A percentile compares a stretch with the other conserved stretches of the same genome.
Conservation (phyloP, 1,284 basidiomycete genomes). For the Sanghuangporus weigelae region DNA sequence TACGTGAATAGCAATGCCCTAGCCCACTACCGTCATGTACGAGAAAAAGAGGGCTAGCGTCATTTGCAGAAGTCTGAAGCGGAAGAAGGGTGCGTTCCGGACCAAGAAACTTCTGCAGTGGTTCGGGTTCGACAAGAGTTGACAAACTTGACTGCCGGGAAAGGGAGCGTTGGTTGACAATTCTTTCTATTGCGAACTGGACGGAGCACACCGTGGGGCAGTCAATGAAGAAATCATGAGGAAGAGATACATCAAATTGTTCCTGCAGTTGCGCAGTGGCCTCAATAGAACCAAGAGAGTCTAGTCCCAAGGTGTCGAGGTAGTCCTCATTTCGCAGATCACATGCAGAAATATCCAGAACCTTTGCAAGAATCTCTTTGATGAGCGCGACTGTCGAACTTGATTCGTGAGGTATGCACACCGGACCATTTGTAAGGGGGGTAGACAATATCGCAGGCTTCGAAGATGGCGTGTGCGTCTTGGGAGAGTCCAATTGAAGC, state of each 20-base stretch:
- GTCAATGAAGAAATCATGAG: constrained; percentile 22
- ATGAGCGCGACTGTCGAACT: constrained; percentile 16
- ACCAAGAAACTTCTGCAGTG: constrained; percentile 20
- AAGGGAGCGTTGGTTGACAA: not conserved
- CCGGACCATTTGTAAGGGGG: not conserved
- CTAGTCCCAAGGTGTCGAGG: constrained; percentile 47
- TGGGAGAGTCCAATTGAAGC: not conserved
- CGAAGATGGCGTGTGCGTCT: not conserved
- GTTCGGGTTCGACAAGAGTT: constrained; percentile 5
- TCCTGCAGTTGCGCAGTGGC: constrained; percentile 41
- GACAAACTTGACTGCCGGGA: constrained; percentile 12
- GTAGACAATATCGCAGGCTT: not conserved
- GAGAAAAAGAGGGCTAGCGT: constrained; percentile 46
- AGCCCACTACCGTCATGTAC: constrained; percentile 71
- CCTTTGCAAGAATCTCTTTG: constrained; percentile 39
- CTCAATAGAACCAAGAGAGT: constrained; percentile 62
- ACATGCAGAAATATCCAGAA: constrained; percentile 39
- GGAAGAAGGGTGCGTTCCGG: constrained; percentile 30
- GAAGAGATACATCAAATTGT: constrained; percentile 35
- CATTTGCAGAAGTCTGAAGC: constrained; percentile 33
- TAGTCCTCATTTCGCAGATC: constrained; percentile 40
- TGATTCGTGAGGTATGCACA: not conserved
- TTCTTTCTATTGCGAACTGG: constrained; percentile 1
- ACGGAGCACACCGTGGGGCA: constrained; percentile 10
- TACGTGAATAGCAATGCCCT: constrained; percentile 43